Evolutionary conservation across 495 filamentous ascomycete genomes (phyloP).

Genomic region (Penicillium flavigenum): DNA sequence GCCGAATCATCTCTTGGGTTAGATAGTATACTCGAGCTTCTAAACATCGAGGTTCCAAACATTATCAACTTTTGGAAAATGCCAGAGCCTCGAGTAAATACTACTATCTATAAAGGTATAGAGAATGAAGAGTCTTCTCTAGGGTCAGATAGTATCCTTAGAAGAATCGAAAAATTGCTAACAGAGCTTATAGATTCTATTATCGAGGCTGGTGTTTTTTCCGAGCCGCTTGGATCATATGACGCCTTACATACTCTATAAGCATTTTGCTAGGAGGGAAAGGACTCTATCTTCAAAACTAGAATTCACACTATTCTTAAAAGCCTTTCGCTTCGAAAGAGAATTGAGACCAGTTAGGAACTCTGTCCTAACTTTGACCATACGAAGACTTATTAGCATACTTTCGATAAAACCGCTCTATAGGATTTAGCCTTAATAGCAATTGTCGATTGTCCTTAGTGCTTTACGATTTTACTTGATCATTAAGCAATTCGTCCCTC

Average conservation of each 20-base stretch:
- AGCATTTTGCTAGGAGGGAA: not conserved
- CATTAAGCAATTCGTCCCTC: constrained; percentile 1
- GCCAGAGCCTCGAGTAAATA: not conserved
- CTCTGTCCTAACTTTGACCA: constrained; percentile 1
- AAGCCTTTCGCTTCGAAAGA: not conserved
- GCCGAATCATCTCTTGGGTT: not conserved
- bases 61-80: not conserved
- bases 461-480: not conserved
- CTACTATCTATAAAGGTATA: not conserved
- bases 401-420: not conserved
- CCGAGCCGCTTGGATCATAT: not conserved
- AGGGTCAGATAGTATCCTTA: not conserved
- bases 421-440: not conserved
- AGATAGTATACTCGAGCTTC: not conserved
- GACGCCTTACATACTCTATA: not conserved
- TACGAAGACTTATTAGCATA: not conserved
- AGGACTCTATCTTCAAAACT: not conserved
- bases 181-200: constrained; percentile 1
- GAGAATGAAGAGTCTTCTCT: not conserved
- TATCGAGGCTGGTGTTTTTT: constrained; percentile 1
- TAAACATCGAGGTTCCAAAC: not conserved
- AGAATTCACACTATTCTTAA: not conserved
- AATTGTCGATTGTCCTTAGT: not conserved
- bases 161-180: not conserved
- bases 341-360: not conserved